Evolutionary conservation across 768 basidiomycete species (phyloP).

Genomic region (Trametes punicea): DNA sequence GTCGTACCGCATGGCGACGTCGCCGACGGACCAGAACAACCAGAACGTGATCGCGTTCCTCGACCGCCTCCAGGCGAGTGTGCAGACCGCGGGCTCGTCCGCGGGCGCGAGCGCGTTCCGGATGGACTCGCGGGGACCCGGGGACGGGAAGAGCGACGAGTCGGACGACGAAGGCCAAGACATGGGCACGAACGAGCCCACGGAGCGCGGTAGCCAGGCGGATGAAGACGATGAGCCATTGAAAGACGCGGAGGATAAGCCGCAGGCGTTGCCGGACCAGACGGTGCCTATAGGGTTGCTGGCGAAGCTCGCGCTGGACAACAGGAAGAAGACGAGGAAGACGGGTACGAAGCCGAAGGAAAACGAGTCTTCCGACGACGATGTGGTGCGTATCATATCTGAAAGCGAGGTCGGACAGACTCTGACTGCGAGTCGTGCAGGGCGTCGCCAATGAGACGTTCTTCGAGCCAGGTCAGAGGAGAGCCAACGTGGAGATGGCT

Average conservation of each 20-base stretch:
- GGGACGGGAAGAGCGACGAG: slow-evolving; percentile 29
- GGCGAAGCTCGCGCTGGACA: slow-evolving; percentile 65
- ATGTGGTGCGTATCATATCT: slow-evolving; percentile 44
- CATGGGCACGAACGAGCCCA: slow-evolving; percentile 13
- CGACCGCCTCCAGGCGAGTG: slow-evolving; percentile 58
- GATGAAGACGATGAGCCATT: slow-evolving; percentile 26
- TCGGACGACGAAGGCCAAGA: slow-evolving; percentile 25
- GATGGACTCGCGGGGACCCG: slow-evolving; percentile 33
- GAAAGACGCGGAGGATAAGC: slow-evolving; percentile 43
- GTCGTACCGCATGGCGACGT: slow-evolving; percentile 74
- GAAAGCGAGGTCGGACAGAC: neutral
- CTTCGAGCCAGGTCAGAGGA: slow-evolving; percentile 70
- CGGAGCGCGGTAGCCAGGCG: slow-evolving; percentile 26
- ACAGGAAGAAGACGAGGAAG: slow-evolving; percentile 35
- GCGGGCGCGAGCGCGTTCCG: slow-evolving; percentile 46
- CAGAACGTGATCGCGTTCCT: slow-evolving; percentile 72
- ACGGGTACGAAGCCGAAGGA: slow-evolving; percentile 13
- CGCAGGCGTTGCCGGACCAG: slow-evolving; percentile 58
- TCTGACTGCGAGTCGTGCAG: slow-evolving; percentile 35
- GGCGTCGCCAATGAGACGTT: slow-evolving; percentile 80
- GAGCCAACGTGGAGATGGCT: slow-evolving; percentile 8
- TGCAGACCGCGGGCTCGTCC: slow-evolving; percentile 45
- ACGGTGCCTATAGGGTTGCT: slow-evolving; percentile 75
- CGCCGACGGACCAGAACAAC: slow-evolving; percentile 69
- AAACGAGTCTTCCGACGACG: slow-evolving; percentile 42